Conservation (phyloP, 2,329 filamentous ascomycete genomes). For the Trichoderma semiorbis region DNA sequence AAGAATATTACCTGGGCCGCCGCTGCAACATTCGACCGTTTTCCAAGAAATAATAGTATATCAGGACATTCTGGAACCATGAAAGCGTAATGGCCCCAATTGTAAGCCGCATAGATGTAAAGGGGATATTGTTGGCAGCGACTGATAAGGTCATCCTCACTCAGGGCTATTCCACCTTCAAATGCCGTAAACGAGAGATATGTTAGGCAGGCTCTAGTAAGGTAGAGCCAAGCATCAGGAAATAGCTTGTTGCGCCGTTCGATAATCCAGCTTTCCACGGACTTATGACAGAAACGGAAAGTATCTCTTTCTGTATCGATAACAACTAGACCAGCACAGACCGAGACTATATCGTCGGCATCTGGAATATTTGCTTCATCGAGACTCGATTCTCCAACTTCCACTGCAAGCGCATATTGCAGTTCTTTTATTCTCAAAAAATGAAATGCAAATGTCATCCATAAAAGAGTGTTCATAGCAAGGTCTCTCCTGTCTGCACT, state of each 20-base stretch:
- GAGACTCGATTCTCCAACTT: background rate
- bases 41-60: background rate
- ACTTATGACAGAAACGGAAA: background rate
- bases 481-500: background rate
- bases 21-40: background rate
- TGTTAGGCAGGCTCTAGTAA: background rate
- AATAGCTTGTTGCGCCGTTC: background rate
- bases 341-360: background rate
- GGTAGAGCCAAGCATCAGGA: rapidly evolving
- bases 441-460: background rate
- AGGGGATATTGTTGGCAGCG: background rate
- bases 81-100: background rate
- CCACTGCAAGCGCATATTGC: background rate
- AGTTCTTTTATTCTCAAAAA: background rate
- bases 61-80: background rate
- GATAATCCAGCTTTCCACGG: background rate
- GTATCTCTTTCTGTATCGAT: background rate
- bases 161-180: background rate
- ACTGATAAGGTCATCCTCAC: background rate
- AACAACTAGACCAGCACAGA: background rate
- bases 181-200: background rate
- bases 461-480: background rate
- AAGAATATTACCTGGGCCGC: background rate
- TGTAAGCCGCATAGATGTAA: rapidly evolving
- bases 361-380: background rate